phyloP scores from a whole-genome alignment of 2,329 filamentous ascomycete species.

The Fusarium sp. region DNA sequence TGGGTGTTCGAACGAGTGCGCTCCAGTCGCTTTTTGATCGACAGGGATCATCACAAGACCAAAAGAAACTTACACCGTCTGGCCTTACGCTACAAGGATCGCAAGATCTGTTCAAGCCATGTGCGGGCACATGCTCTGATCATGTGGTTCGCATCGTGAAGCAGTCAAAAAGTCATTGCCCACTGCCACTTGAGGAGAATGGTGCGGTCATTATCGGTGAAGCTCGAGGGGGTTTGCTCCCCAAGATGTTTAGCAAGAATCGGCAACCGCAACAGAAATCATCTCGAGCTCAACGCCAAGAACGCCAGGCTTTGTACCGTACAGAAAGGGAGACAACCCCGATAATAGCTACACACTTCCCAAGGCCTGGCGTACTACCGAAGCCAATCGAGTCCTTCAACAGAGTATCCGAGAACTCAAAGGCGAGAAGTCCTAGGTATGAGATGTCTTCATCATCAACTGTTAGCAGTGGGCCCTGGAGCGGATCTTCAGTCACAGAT shows the following conservation, averaged over 20 bases:
- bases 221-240: neutral
- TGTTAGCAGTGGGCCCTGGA: neutral
- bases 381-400: fast-evolving
- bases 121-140: neutral
- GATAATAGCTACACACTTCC: fast-evolving
- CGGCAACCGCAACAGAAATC: neutral
- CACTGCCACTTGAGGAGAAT: neutral
- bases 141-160: neutral
- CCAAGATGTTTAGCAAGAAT: neutral
- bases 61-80: neutral
- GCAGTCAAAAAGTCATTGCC: neutral
- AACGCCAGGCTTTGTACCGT: neutral
- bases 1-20: fast-evolving
- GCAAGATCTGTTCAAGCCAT: neutral
- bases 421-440: neutral
- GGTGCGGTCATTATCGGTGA: neutral
- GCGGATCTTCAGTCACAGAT: neutral
- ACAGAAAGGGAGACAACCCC: neutral
- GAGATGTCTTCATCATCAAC: neutral
- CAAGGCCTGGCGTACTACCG: neutral
- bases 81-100: neutral
- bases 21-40: neutral
- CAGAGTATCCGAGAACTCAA: neutral
- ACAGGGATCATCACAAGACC: neutral
- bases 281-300: neutral